Evolutionary conservation across 257 asterid species (phyloP), one percentile per base, ranked within the genome.

Genomic region (Penstemon eatonii): DNA sequence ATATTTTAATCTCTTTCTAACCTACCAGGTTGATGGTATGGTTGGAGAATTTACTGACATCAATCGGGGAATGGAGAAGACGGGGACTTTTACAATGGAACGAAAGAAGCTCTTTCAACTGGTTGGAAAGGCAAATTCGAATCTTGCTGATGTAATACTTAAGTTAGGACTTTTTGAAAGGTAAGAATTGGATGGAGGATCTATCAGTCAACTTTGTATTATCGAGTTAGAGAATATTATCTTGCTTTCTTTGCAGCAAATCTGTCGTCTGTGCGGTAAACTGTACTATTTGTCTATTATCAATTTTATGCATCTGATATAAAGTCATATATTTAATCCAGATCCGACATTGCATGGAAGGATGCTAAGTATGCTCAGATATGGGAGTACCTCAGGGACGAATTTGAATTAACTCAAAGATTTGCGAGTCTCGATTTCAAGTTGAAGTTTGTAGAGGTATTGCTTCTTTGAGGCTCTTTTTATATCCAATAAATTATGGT

Each of bases 351-450:
- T 66, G 99, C 97, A 1, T 93, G 99, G 99, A 93, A 88, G 79
- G 92, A 93, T 83, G 99, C 99, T 3, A 93, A 93, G 69, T 90
- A 88, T 78, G 99, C 99, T 66, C 96, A 93, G 77, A 93, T 93
- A 11, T 93, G 99, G 99, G 99, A 93, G 82, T 93, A 85, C 82
- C 95, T 93, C 42, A 84, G 99, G 49, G 99, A 93, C 76, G 99
- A 93, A 72, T 92, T 93, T 60, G 99, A 93, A 82, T 78, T 93
- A 73, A 93, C 99, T 65, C 97, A 88, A 66, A 84, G 99, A 81
- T 93, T 93, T 46, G 90, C 95, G 33, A 90, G 99, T 81, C 97
- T 93, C 5, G 99, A 93, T 78, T 93, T 88, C 79, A 93, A 93
- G 85, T 78, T 93, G 88, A 93, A 90, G 81, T 90, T 90, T 70